Percentiles rank a stretch among this genome's conserved stretches.
Evolutionary conservation across 768 basidiomycete genomes (phyloP).

Genomic region (Hortiboletus campestris): DNA sequence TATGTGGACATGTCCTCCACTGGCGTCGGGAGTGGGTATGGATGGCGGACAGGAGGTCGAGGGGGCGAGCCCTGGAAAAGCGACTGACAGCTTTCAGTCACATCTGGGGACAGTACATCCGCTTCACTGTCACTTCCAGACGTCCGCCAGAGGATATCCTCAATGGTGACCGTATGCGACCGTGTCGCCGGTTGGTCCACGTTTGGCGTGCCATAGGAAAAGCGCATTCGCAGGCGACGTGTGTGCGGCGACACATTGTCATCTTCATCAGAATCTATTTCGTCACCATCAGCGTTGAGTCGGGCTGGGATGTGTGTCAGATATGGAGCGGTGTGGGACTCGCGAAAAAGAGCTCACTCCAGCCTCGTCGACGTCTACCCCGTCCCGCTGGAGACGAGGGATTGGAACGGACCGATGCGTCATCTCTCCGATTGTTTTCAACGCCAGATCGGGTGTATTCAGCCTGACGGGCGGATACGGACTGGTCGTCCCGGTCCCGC

Average conservation of each 20-base stretch:
- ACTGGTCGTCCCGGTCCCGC: slow-evolving; percentile 24
- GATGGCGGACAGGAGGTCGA: slow-evolving; percentile 7
- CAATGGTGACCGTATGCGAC: slow-evolving; percentile 29
- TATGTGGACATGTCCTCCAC: slow-evolving; percentile 48
- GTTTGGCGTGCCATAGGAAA: slow-evolving; percentile 19
- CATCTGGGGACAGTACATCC: slow-evolving; percentile 19
- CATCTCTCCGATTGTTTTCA: slow-evolving; percentile 13
- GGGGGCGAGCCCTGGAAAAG: slow-evolving; percentile 15
- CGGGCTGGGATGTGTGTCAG: slow-evolving; percentile 28
- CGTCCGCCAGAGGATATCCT: slow-evolving; percentile 24
- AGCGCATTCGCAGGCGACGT: slow-evolving; percentile 45
- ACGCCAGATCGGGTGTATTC: slow-evolving; percentile 2
- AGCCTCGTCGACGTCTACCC: slow-evolving; percentile 33
- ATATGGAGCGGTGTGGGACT: background rate
- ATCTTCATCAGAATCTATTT: slow-evolving; percentile 61
- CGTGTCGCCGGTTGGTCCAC: slow-evolving; percentile 30
- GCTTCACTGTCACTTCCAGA: slow-evolving; percentile 24
- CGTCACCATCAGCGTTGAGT: slow-evolving; percentile 55
- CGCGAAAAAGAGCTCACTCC: slow-evolving; percentile 24
- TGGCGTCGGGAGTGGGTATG: slow-evolving; percentile 57
- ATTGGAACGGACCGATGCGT: slow-evolving; percentile 2
- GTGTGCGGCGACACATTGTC: slow-evolving; percentile 48
- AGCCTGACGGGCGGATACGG: slow-evolving; percentile 1
- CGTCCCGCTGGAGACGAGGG: slow-evolving; percentile 14
- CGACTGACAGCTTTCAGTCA: slow-evolving; percentile 17